Conservation (phyloP, 306 rosid genomes). For the Alnus rubra region DNA sequence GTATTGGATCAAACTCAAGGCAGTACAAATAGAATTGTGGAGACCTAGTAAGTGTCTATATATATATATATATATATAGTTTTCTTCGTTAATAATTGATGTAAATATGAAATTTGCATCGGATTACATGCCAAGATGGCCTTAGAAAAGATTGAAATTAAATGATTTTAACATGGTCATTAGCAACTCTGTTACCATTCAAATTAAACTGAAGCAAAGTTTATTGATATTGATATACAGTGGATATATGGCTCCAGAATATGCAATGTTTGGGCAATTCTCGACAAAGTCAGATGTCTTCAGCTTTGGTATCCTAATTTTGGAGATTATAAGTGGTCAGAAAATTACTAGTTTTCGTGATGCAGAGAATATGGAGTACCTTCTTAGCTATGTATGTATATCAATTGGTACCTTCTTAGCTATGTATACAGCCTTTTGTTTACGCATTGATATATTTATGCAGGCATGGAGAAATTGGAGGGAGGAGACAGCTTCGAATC, state of each 20-base stretch:
- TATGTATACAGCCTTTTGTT: no score
- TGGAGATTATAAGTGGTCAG: constrained; percentile 44
- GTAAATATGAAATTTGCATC: no score
- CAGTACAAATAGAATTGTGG: constrained; percentile 50
- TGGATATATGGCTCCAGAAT: no score
- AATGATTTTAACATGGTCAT: no score
- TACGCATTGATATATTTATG: not conserved
- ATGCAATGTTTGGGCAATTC: constrained; percentile 27
- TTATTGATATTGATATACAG: no score
- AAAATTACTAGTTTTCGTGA: constrained; percentile 4
- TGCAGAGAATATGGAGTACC: not conserved
- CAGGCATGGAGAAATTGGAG: not conserved
- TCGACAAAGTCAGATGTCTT: constrained; percentile 49
- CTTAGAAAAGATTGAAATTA: not conserved
- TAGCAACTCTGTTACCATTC: no score
- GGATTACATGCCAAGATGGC: no score
- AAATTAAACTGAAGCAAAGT: no score
- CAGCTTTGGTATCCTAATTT: constrained; percentile 42
- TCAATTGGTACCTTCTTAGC: not conserved
- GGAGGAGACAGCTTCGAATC: not conserved
- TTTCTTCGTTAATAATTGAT: no score
- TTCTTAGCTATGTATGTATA: not conserved
- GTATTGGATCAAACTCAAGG: constrained; percentile 42
- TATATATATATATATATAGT: no score
- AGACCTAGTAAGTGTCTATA: constrained; percentile 58